Evolutionary conservation across 106 monocot genomes (phyloP).

Genomic region (Apostasia shenzhenica): DNA sequence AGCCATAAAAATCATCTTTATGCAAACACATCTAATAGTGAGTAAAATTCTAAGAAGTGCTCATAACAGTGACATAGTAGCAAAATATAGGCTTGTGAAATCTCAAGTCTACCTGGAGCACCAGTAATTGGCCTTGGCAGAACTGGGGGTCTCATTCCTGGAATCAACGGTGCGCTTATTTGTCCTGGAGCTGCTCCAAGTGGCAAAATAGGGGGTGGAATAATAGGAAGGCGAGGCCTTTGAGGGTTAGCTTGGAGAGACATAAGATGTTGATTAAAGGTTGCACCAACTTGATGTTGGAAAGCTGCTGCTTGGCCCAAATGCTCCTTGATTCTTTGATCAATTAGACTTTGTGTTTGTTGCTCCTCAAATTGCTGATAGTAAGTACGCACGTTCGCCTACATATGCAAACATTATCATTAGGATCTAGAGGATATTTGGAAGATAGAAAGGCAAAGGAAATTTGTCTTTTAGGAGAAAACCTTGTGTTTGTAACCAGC

Average conservation of each 20-base stretch:
- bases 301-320: constrained; percentile 81
- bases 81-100: not conserved
- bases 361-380: constrained; percentile 98
- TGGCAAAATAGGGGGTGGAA: constrained; percentile 55
- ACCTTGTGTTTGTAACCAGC: constrained; percentile 99
- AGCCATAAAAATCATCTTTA: too few relatives aligned
- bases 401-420: not conserved
- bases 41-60: not conserved
- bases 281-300: constrained; percentile 75
- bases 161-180: constrained; percentile 24
- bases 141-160: constrained; percentile 67
- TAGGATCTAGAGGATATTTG: not conserved
- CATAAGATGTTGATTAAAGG: constrained; percentile 69
- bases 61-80: not conserved
- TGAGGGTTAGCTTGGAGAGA: constrained; percentile 40
- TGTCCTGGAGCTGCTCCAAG: constrained; percentile 26
- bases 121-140: constrained; percentile 52
- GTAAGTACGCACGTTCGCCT: constrained; percentile 89
- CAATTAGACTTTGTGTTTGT: constrained; percentile 86
- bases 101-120: constrained; percentile 32
- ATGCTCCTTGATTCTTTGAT: constrained; percentile 97
- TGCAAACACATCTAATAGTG: too few relatives aligned
- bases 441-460: not conserved
- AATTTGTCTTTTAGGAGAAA: not conserved
- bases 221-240: constrained; percentile 62